Base-by-base conservation (phyloP, 2,329 filamentous ascomycete genomes). In the Nothophaeocryptopus gaeumannii region DNA sequence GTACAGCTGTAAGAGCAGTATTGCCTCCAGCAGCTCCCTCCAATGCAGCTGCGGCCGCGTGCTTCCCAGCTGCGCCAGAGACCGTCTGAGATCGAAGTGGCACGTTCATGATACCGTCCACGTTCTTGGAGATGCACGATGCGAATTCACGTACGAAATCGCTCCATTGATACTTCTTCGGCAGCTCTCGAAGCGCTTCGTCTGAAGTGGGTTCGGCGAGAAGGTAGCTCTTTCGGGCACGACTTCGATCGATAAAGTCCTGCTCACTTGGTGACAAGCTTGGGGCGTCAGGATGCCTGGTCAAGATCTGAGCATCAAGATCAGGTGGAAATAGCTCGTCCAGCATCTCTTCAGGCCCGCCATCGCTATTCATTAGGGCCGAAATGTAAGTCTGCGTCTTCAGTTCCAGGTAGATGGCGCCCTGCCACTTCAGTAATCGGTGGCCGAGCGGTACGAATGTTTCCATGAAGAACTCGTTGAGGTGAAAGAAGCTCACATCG, bases 341-440 rank as follows among this genome's bases (percentile, higher is more conserved):
- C 26, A 85, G 67, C 26, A 83, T 71, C 36, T 82, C 76, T 14
- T 80, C 77, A 41, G 77, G 76, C 2, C 74, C 72, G 26, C 74
- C 75, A 46, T 82, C 76, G 36, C 75, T 76, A 59, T 77, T 79
- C 56, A 79, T 77, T 60, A 82, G 72, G 3, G 79, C 78, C 3
- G 80, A 81, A 48, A 85, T 81, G 59, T 83, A 85, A 11, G 82
- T 81, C 63, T 85, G 83, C 1, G 83, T 85, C 67, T 86, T 86
- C 13, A 86, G 68, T 54, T 85, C 82, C 11, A 85, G 72, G 57
- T 79, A 83, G 20, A 86, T 69, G 11, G 78, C 75, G 2, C 79
- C 80, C 58, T 84, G 81, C 53, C 77, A 79, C 58, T 82, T 82
- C 14, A 82, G 67, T 15, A 86, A 64, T 9, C 78, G 73, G 33